Base-by-base conservation (phyloP, 2,329 filamentous ascomycete genomes). In the Colletotrichum plurivorum region DNA sequence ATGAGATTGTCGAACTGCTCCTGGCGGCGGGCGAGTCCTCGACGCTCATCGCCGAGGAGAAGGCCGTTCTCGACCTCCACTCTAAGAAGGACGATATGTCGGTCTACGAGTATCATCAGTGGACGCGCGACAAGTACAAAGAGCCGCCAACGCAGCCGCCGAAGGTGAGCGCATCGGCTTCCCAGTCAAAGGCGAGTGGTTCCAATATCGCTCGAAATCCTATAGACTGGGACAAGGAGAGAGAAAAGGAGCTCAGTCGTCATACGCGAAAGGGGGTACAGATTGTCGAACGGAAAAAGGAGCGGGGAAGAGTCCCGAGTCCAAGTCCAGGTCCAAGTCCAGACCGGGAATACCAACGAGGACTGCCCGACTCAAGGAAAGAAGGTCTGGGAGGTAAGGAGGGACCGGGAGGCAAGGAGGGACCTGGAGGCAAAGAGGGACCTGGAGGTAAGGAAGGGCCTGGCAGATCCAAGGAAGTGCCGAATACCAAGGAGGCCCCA, bases 21-120 rank as follows among this genome's bases (percentile, higher is more conserved):
- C 56, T 75, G 10, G 51, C 51, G 5, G 72, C 71, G 13, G 63
- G 72, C 45, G 73, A 75, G 36, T 22, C 36, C 8, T 64, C 52
- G 3, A 46, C 73, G 6, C 63, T 70, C 5, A 61, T 52, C 57
- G 65, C 64, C 46, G 45, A 66, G 16, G 63, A 25, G 15, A 54
- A 53, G 31, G 62, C 58, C 9, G 27, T 52, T 16, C 54, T 57
- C 41, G 54, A 57, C 41, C 18, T 57, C 6, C 27, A 7, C 27
- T 15, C 8, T 36, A 10, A 13, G 4, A 69, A 64, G 15, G 67
- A 69, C 12, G 43, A 13, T 1, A 41, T 41, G 4, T 64, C 61
- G 7, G 61, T 51, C 41, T 64, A 51, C 15, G 25, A 57, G 52
- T 64, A 64, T 18, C 39, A 54, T 16, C 5, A n/a, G 16, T n/a